Conservation (phyloP, 208 protist genomes). For the Acanthamoeba healyi region DNA sequence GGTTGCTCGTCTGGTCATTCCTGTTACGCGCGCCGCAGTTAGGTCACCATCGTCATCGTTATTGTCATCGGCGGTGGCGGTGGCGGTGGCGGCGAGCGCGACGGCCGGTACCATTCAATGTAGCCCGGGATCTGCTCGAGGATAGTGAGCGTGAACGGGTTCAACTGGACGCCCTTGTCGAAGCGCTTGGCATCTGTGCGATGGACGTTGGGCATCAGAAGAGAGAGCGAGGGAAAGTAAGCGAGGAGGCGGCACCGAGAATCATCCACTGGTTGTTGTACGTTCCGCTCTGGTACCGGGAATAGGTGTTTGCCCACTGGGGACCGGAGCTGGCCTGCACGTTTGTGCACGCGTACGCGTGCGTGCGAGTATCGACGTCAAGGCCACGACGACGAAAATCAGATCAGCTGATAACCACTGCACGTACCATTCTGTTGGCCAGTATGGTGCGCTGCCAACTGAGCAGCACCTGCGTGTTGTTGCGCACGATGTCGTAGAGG, state of each 20-base stretch:
- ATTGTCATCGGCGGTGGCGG: too few species aligned
- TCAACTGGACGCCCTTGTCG: neutral
- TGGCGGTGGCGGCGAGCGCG: too few species aligned
- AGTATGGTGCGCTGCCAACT: conserved; percentile 30
- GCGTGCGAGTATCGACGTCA: too few species aligned
- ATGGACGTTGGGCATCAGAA: too few species aligned
- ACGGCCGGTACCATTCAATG: conserved; percentile 16
- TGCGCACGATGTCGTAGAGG: neutral
- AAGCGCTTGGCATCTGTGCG: neutral
- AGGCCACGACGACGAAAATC: neutral
- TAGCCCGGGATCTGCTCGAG: conserved; percentile 83
- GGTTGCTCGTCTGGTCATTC: conserved; percentile 72
- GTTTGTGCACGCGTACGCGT: too few species aligned
- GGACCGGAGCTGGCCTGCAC: conserved; percentile 6
- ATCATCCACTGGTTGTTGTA: conserved; percentile 86
- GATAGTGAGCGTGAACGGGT: conserved; percentile 76
- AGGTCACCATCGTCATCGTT: too few species aligned
- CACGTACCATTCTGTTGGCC: conserved; percentile 13
- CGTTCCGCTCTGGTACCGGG: conserved; percentile 7
- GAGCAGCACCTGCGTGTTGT: conserved; percentile 15
- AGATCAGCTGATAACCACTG: too few species aligned
- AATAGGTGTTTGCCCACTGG: neutral
- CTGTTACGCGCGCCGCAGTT: too few species aligned
- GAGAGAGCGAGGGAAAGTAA: neutral
- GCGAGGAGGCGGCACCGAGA: neutral